phyloP scores from a whole-genome alignment of 2,329 filamentous ascomycete genomes.

The Sphaceloma murrayae region DNA sequence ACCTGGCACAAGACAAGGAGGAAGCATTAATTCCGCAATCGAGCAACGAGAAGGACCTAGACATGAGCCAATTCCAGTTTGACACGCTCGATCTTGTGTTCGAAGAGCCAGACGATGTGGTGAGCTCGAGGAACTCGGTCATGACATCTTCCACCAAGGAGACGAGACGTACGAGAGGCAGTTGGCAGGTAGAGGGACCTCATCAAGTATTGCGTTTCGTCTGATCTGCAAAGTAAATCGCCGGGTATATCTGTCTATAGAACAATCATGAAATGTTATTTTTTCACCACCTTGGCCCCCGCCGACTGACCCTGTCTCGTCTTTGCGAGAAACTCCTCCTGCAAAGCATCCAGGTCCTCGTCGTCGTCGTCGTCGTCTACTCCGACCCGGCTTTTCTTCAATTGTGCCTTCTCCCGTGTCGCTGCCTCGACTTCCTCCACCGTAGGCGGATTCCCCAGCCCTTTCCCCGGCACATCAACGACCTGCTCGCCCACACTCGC shows the following conservation, averaged over 20 bases:
- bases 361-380: slow-evolving; percentile 22
- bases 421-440: slow-evolving; percentile 20
- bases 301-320: slow-evolving; percentile 37
- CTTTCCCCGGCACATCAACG: slow-evolving; percentile 18
- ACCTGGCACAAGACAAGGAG: background rate
- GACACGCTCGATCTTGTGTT: slow-evolving; percentile 2
- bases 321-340: slow-evolving; percentile 25
- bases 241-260: slow-evolving; percentile 13
- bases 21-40: too few species aligned
- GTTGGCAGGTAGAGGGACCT: slow-evolving; percentile 7
- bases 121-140: slow-evolving; percentile 8
- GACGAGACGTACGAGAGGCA: slow-evolving; percentile 5
- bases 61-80: too few species aligned
- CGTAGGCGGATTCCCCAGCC: slow-evolving; percentile 11
- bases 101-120: slow-evolving; percentile 2
- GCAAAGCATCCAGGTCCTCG: slow-evolving; percentile 33
- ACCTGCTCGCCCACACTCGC: slow-evolving; percentile 21
- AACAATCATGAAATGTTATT: slow-evolving; percentile 25
- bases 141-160: slow-evolving; percentile 1
- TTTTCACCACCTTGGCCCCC: slow-evolving; percentile 66
- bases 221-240: background rate
- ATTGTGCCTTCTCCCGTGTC: slow-evolving; percentile 19
- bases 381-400: background rate
- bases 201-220: slow-evolving; percentile 11
- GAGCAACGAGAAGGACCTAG: background rate